Percentiles rank a stretch among this genome's conserved stretches.
phyloP scores from a whole-genome alignment of 371 early-diverging fungal species.

The Syncephalastrum contaminatum region DNA sequence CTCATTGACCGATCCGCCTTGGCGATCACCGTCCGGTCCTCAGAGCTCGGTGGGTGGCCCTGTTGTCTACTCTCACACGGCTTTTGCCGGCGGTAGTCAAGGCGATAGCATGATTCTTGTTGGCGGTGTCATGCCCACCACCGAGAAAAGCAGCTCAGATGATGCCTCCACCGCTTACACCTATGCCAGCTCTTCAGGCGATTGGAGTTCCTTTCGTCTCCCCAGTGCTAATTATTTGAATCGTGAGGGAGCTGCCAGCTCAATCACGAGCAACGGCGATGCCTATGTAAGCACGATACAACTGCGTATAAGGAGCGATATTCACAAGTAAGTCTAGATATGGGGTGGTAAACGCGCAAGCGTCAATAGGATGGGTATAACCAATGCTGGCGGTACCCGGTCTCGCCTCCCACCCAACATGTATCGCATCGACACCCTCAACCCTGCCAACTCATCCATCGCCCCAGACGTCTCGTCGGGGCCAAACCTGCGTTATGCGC shows the following conservation, averaged over 20 bases:
- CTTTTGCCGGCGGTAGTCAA: slow-evolving; percentile 28
- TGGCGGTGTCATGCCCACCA: slow-evolving; percentile 33
- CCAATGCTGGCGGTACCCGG: background rate
- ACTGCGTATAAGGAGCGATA: background rate
- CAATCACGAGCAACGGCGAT: slow-evolving; percentile 26
- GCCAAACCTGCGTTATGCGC: slow-evolving; percentile 35
- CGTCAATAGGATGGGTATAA: background rate
- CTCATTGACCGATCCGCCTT: slow-evolving; percentile 33
- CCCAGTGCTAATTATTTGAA: slow-evolving; percentile 30
- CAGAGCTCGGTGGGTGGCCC: slow-evolving; percentile 40
- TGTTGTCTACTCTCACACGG: slow-evolving; percentile 35
- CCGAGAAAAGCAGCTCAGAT: slow-evolving; percentile 14
- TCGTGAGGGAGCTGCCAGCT: slow-evolving; percentile 36
- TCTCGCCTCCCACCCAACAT: slow-evolving; percentile 18
- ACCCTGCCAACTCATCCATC: slow-evolving; percentile 27
- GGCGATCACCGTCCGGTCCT: slow-evolving; percentile 40
- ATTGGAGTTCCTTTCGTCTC: slow-evolving; percentile 37
- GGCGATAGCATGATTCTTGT: slow-evolving; percentile 36
- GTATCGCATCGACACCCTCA: slow-evolving; percentile 31
- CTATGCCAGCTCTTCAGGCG: slow-evolving; percentile 32
- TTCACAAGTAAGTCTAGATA: slow-evolving; percentile 18
- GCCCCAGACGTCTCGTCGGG: slow-evolving; percentile 3
- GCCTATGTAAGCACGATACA: slow-evolving; percentile 29
- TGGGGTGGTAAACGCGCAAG: slow-evolving; percentile 42
- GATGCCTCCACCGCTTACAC: slow-evolving; percentile 31